phyloP scores from a whole-genome alignment of 2,329 filamentous ascomycete species.

The Epichloe scottii region DNA sequence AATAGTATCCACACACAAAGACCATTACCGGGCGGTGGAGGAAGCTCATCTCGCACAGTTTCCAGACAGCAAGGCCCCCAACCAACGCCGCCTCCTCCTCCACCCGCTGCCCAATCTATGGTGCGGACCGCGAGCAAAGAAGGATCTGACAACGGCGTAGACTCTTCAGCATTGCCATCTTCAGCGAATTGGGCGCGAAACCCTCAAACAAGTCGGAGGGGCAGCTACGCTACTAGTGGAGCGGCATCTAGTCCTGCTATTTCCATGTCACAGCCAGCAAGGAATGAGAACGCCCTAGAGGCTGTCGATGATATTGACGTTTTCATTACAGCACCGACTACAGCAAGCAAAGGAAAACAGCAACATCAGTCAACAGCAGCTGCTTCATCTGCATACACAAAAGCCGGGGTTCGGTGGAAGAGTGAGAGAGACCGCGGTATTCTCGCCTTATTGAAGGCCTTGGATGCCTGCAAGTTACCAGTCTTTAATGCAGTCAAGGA shows the following conservation, averaged over 20 bases:
- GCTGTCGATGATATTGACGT: slow-evolving; percentile 22
- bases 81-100: slow-evolving; percentile 26
- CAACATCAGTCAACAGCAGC: slow-evolving; percentile 6
- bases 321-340: slow-evolving; percentile 13
- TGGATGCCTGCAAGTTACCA: slow-evolving; percentile 25
- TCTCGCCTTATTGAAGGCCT: slow-evolving; percentile 23
- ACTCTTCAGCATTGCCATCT: slow-evolving; percentile 82
- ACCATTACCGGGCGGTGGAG: slow-evolving; percentile 40
- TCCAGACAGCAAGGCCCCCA: slow-evolving; percentile 37
- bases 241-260: slow-evolving; percentile 72
- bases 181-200: slow-evolving; percentile 86
- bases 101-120: slow-evolving; percentile 49
- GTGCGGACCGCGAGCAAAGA: slow-evolving; percentile 67
- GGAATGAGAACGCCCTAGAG: slow-evolving; percentile 37
- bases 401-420: background rate
- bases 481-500: slow-evolving; percentile 6
- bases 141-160: slow-evolving; percentile 54
- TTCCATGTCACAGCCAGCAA: slow-evolving; percentile 44
- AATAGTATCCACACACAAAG: slow-evolving; percentile 78
- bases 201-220: slow-evolving; percentile 53
- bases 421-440: slow-evolving; percentile 16
- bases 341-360: slow-evolving; percentile 9
- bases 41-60: slow-evolving; percentile 38
- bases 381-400: too few relatives aligned
- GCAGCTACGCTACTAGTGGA: slow-evolving; percentile 69